A percentile compares a stretch with the other conserved stretches of the same genome.
phyloP scores from a whole-genome alignment of 306 rosid genomes.

The Malus sylvestris region DNA sequence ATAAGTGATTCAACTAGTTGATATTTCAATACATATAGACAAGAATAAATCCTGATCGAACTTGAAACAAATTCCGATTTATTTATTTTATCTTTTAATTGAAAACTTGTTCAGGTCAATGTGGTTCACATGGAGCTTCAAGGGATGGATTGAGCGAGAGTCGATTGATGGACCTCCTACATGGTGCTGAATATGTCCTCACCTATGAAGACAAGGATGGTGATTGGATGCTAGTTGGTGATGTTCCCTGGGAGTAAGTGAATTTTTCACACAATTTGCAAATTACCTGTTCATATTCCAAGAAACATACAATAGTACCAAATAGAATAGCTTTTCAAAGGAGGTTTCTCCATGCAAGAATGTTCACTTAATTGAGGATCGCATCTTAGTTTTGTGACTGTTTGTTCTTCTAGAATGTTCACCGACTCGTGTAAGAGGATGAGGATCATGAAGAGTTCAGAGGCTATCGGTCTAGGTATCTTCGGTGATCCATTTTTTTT shows the following conservation, averaged over 20 bases:
- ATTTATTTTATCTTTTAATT: not conserved
- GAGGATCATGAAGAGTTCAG: slow-evolving; percentile 97
- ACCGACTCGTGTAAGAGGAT: slow-evolving; percentile 70
- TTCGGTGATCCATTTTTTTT: not conserved
- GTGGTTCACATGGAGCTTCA: slow-evolving; percentile 58
- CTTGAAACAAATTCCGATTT: not conserved
- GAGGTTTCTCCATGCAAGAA: not conserved
- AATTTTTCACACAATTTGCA: not conserved
- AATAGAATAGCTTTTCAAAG: not conserved
- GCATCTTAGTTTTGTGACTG: slow-evolving; percentile 1
- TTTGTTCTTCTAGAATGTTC: slow-evolving; percentile 69
- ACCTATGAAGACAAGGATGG: slow-evolving; percentile 95
- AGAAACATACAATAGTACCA: not conserved
- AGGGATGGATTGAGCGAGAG: slow-evolving; percentile 66
- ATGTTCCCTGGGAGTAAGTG: slow-evolving; percentile 96
- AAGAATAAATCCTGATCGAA: not conserved
- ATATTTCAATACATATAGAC: too few relatives aligned
- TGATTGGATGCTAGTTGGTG: slow-evolving; percentile 99
- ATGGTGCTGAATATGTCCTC: slow-evolving; percentile 91
- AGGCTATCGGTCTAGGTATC: slow-evolving; percentile 85
- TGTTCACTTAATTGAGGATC: not conserved
- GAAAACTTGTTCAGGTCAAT: slow-evolving; percentile 64
- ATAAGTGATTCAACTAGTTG: not conserved
- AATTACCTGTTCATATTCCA: not conserved
- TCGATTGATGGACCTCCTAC: slow-evolving; percentile 75